Conservation (phyloP, 2,329 filamentous ascomycete species). For the Colletotrichum sp. region DNA sequence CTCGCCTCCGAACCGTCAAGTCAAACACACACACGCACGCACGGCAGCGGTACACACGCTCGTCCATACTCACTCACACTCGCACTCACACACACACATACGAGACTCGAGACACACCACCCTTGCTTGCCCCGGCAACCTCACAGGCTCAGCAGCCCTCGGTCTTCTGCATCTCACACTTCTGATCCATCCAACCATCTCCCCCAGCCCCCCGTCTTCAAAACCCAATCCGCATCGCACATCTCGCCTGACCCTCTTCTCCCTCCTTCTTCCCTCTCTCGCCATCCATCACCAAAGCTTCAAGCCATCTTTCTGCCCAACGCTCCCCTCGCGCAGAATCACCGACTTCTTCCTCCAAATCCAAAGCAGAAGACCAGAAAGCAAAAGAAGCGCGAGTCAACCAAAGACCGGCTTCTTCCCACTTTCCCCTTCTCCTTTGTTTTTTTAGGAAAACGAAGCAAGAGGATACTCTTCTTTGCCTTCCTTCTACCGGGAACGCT, state of each 20-base stretch:
- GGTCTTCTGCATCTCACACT: conserved; percentile 6
- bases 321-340: not conserved
- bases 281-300: conserved; percentile 21
- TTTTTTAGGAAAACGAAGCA: conserved; percentile 64
- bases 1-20: not conserved
- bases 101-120: conserved; percentile 1
- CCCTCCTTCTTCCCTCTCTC: conserved; percentile 22
- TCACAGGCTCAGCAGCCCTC: not conserved
- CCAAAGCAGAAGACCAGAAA: conserved; percentile 22
- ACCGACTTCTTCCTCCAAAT: conserved; percentile 12
- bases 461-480: conserved; percentile 75
- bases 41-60: not conserved
- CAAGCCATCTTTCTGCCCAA: conserved; percentile 5
- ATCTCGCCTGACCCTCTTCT: conserved; percentile 21
- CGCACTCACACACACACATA: not conserved
- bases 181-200: conserved; percentile 18
- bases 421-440: conserved; percentile 52
- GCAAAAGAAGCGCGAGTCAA: conserved; percentile 23
- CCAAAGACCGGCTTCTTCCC: conserved; percentile 31
- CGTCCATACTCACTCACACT: not conserved
- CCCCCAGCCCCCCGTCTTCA: conserved; percentile 25
- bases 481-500: conserved; percentile 60
- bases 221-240: conserved; percentile 26
- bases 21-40: not conserved
- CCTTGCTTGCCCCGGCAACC: conserved; percentile 23